Base-by-base conservation (phyloP, 75 land plant species). In the Chamaecyparis obtusa region DNA sequence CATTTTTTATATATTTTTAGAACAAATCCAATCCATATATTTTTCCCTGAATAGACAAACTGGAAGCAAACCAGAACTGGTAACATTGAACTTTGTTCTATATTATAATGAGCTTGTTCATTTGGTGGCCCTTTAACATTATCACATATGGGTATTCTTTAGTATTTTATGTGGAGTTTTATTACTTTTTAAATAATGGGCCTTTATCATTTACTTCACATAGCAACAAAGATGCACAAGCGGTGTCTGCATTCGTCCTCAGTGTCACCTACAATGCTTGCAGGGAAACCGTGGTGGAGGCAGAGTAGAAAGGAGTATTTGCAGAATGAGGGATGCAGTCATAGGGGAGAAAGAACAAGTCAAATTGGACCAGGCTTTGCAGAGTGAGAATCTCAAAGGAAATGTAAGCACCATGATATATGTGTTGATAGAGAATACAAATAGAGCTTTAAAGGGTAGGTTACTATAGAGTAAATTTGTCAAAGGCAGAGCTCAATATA, bases 191-290 rank as follows among this genome's bases (percentile, higher is more conserved):
- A n/a, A n/a, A n/a, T n/a, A n/a, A n/a, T n/a, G n/a, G n/a, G n/a
- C n/a, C n/a, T n/a, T n/a, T n/a, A n/a, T n/a, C n/a, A n/a, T n/a
- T n/a, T n/a, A n/a, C n/a, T n/a, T n/a, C n/a, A n/a, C n/a, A n/a
- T n/a, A n/a, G n/a, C n/a, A n/a, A n/a, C n/a, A n/a, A n/a, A n/a
- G n/a, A n/a, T n/a, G n/a, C n/a, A n/a, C n/a, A n/a, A n/a, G n/a
- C n/a, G n/a, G n/a, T 80, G 56, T 84, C 85, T 55, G 24, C 64
- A 13, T 0, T 74, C 36, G 36, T 74, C 64, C 85, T 35, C 64
- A 84, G 19, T 84, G 85, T 51, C 57, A 84, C 85, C 85, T 84
- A 84, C 85, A 84, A 84, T 35, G 85, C 85, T 84, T 84, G 85
- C 55, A 84, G 85, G 85, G 85, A 64, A 84, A 84, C 57, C 55